Evolutionary conservation across 1,139 yeast species (phyloP).

Genomic region (Zygosaccharomyces sapae): DNA sequence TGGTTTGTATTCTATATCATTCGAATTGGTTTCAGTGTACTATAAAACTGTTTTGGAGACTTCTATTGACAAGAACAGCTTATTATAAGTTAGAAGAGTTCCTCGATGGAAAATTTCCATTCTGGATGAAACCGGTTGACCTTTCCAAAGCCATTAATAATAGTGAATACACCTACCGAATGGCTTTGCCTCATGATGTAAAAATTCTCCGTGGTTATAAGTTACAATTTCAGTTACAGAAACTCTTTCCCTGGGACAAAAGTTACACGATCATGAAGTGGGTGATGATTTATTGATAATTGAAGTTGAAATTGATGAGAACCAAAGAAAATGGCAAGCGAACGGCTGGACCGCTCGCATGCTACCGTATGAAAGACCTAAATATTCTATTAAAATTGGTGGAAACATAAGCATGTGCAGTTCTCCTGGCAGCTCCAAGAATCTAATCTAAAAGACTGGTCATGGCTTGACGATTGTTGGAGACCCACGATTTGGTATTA

Average conservation of each 20-base stretch:
- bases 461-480: constrained; percentile 34
- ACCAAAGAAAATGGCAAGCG: constrained; percentile 32
- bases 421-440: constrained; percentile 26
- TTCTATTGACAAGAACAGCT: constrained; percentile 19
- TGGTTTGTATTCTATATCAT: constrained; percentile 20
- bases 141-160: constrained; percentile 6
- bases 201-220: constrained; percentile 12
- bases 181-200: constrained; percentile 19
- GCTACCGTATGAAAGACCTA: constrained; percentile 28
- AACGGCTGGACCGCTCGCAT: constrained; percentile 25
- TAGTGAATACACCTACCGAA: constrained; percentile 4
- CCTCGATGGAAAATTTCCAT: constrained; percentile 1
- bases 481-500: constrained; percentile 26
- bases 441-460: constrained; percentile 24
- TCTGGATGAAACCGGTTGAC: constrained; percentile 5
- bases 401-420: constrained; percentile 5
- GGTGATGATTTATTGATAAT: constrained; percentile 14
- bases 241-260: constrained; percentile 15
- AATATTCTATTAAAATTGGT: constrained; percentile 16
- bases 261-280: constrained; percentile 1
- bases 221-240: constrained; percentile 17
- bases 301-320: constrained; percentile 25
- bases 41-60: constrained; percentile 30
- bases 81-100: constrained; percentile 14
- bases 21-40: constrained; percentile 32